These are phyloP conservation scores for Rhizopogon salebrosus DNA, from an alignment of 768 basidiomycete species.

Conservation along the genomic window DNA sequence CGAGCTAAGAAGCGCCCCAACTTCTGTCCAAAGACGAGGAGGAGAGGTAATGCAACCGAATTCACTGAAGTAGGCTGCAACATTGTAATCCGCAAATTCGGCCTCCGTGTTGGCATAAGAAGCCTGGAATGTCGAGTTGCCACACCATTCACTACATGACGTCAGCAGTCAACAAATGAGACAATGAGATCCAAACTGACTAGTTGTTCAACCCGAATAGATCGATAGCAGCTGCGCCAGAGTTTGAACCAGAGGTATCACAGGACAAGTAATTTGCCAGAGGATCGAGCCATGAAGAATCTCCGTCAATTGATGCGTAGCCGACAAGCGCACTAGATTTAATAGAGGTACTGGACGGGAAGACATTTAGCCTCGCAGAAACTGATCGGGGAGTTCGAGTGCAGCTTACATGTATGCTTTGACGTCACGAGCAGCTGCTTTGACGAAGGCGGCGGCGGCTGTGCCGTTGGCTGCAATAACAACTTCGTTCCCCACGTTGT, in stretches of 20 bases:
- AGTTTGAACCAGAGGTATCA: constrained; percentile 48
- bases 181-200: constrained; percentile 36
- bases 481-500: constrained; percentile 86
- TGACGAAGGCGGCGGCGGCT: constrained; percentile 71
- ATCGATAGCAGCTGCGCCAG: constrained; percentile 66
- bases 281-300: constrained; percentile 51
- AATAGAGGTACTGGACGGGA: constrained; percentile 48
- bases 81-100: constrained; percentile 60
- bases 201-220: constrained; percentile 86
- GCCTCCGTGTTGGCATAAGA: constrained; percentile 52
- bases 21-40: constrained; percentile 79
- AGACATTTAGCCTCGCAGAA: neutral
- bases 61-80: constrained; percentile 88
- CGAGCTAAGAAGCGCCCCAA: constrained; percentile 61
- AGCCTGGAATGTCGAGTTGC: constrained; percentile 49
- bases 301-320: constrained; percentile 82
- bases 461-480: constrained; percentile 52
- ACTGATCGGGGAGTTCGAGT: neutral
- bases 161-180: constrained; percentile 5
- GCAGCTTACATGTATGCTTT: constrained; percentile 76
- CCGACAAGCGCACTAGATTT: constrained; percentile 66
- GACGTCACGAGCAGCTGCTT: constrained; percentile 85
- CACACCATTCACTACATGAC: constrained; percentile 72
- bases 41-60: constrained; percentile 64
- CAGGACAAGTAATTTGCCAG: constrained; percentile 81